phyloP scores from a whole-genome alignment of 1,284 basidiomycete species.

The Phenoliferia sp. region DNA sequence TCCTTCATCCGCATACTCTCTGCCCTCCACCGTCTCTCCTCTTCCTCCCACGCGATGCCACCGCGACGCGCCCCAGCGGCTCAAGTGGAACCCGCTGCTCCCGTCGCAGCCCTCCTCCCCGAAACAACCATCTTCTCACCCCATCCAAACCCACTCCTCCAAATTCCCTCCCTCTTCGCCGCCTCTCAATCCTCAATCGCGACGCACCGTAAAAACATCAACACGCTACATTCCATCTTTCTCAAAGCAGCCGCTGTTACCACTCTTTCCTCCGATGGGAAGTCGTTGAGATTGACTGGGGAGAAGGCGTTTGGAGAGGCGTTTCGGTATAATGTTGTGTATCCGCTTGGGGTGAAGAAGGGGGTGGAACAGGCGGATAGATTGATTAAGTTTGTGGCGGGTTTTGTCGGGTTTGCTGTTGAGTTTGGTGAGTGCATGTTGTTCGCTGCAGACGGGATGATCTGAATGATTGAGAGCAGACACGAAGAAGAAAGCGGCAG shows the following conservation, averaged over 20 bases:
- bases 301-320: constrained; percentile 73
- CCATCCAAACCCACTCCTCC: constrained; percentile 9
- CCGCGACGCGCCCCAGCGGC: too few relatives aligned
- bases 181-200: constrained; percentile 77
- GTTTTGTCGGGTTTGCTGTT: constrained; percentile 72
- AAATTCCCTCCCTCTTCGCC: constrained; percentile 52
- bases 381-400: constrained; percentile 76
- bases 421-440: constrained; percentile 58
- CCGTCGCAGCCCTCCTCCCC: not conserved
- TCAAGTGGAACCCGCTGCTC: too few relatives aligned
- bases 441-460: not conserved
- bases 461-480: constrained; percentile 5
- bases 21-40: too few relatives aligned
- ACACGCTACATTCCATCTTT: constrained; percentile 80
- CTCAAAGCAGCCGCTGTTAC: constrained; percentile 58
- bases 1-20: too few relatives aligned
- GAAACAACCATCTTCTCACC: too few relatives aligned
- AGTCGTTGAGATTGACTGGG: constrained; percentile 60
- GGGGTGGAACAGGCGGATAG: constrained; percentile 73
- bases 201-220: constrained; percentile 87
- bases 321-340: constrained; percentile 61
- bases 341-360: constrained; percentile 75
- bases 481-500: constrained; percentile 38
- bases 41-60: too few relatives aligned
- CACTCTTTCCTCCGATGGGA: constrained; percentile 52